Base-by-base conservation (phyloP, 768 basidiomycete species). In the Naematelia encephala region DNA sequence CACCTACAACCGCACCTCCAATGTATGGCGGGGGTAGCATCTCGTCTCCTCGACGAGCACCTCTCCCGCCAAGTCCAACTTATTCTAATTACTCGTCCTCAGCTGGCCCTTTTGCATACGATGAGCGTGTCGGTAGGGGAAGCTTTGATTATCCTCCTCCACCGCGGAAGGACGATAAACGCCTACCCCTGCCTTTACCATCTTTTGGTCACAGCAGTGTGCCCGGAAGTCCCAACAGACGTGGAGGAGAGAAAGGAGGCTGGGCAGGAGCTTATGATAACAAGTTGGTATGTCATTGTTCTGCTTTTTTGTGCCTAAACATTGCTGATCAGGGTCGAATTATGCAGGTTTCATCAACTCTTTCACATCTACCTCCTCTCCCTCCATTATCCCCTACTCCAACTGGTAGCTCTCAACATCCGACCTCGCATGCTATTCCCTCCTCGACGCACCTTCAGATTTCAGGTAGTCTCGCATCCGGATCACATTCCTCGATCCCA, bases 261-360 rank as follows among this genome's bases (percentile, higher is more conserved):
- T 59, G 59, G 53, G 56, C 66, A 39, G 67, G 70, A 23, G 64
- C 62, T 13, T 77, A 77, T 54, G 75, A 77, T 56, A 74, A 74
- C 54, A 72, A 72, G 57, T 60, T 77, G 26, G 75, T 74, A 30
- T 59, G 75, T 66, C 51, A 11, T 58, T 34, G 8, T 51, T 50
- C 12, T 44, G 19, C 52, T 54, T 47, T 21, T 11, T 12, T 22
- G 46, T 21, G 51, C 34, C 12, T 54, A 34, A 11, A 30, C 28
- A 16, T 14, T 47, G 46, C 49, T 19, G 23, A 5, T 39, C 23
- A n/a, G 59, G 5, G 21, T 23, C 49, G 43, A 26, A 49, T 51
- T 45, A 14, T 34, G 21, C 60, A 73, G 72, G 69, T 73, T 1
- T 65, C 72, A 1, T 71, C 70, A 1, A 73, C 72, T 2, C 56